Evolutionary conservation across 176 grass and related monocot genomes (phyloP).

Genomic region (Juncus effusus): DNA sequence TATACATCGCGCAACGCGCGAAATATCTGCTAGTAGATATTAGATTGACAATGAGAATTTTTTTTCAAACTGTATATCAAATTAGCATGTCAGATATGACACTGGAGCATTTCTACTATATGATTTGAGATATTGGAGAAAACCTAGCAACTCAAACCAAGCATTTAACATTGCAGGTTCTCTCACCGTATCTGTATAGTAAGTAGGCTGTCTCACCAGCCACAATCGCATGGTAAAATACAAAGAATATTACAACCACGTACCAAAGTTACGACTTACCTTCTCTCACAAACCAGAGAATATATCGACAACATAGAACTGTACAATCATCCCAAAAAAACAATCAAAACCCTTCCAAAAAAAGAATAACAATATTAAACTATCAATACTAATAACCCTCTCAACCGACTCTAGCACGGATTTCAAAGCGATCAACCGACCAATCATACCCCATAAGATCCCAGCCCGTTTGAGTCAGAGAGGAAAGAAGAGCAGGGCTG

Average conservation of each 20-base stretch:
- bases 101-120: too few species aligned
- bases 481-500: slow-evolving; percentile 48
- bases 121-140: too few species aligned
- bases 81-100: too few species aligned
- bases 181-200: slow-evolving; percentile 8
- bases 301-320: slow-evolving; percentile 6
- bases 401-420: slow-evolving; percentile 28
- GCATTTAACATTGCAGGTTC: neutral
- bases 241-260: slow-evolving; percentile 21
- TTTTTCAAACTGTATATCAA: too few species aligned
- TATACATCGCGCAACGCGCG: too few species aligned
- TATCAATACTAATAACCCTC: slow-evolving; percentile 32
- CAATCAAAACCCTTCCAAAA: slow-evolving; percentile 4
- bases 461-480: slow-evolving; percentile 56
- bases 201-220: slow-evolving; percentile 22
- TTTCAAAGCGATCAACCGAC: slow-evolving; percentile 4
- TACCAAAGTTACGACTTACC: neutral
- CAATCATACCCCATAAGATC: slow-evolving; percentile 28
- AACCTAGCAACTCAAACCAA: too few species aligned
- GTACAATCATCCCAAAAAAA: slow-evolving; percentile 22
- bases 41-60: too few species aligned
- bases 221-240: neutral
- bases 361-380: slow-evolving; percentile 22
- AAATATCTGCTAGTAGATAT: too few species aligned
- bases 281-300: slow-evolving; percentile 18